Evolutionary conservation across 352 stramenopile species (phyloP), one percentile per base, ranked within the genome.

Genomic region (Pythium volutum): DNA sequence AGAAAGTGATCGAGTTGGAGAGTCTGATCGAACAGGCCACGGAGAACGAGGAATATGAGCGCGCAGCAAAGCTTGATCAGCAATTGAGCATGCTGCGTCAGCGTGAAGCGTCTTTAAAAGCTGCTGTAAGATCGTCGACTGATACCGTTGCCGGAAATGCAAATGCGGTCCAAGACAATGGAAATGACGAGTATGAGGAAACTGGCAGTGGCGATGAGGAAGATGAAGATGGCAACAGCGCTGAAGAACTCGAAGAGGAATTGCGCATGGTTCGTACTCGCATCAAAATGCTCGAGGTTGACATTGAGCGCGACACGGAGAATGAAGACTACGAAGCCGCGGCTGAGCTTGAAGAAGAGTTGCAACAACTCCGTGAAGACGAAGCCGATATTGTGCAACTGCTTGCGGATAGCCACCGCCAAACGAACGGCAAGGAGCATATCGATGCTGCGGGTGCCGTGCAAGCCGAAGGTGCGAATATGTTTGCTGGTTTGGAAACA

Each of bases 21-120:
- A 50, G 38, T 10, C 65, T 83, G 62, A 92, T 94, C 34, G 81
- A 94, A 41, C 67, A 78, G 26, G 85, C 85, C 3, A 94, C 85
- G 0, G 83, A 90, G 47, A 86, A 88, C 27, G 85, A 94, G 60
- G 75, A 94, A 2, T 92, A 94, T 55, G 85, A 94, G 43, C 62
- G 88, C 42, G 85, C 85, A 38, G 85, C 82, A 14, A 85, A 70
- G 31, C 60, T 94, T 46, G 85, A 94, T 49, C 81, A 91, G 27
- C 81, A 88, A 56, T 72, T 94, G 14, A 79, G 92, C 55, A 46
- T 34, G 0, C 68, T 89, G 36, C 87, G 88, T 60, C 57, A 74
- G 18, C 78, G 74, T 5, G 71, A 87, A 47, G 67, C 76, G 54
- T 69, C 67, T 4, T 71, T 90, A 1, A 43, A 76, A 43, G 69